Evolutionary conservation across 257 asterid species (phyloP), one percentile per base, ranked within the genome.

Genomic region (Apocynum venetum): DNA sequence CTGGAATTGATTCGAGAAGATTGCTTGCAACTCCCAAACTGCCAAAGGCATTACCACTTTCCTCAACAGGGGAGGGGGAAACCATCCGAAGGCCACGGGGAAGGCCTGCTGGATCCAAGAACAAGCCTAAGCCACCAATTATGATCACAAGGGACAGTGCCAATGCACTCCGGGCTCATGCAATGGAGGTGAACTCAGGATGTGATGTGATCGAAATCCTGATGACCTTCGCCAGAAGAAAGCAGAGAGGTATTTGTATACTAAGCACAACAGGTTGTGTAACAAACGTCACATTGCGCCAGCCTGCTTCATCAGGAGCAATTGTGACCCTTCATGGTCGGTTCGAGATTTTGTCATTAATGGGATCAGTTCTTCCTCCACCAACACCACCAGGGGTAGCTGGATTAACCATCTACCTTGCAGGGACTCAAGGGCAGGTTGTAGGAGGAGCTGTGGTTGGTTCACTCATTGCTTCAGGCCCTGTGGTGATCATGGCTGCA

Each of bases 101-200:
- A 74, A 72, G 98, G 56, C 98, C 98, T 5, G 87, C 97, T 0
- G 98, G 98, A 19, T 94, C 98, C 44, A 94, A 94, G 80, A 94
- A 94, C 92, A 94, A 92, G 82, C 98, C 98, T 6, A 94, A 94
- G 75, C 95, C 98, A 25, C 98, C 98, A 4, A 89, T 94, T 79
- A 89, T 94, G 77, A 94, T 94, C 86, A 89, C 97, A 2, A 64
- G 97, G 76, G 98, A 94, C 86, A 91, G 95, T 51, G 89, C 93
- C 25, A 94, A 92, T 77, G 89, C 97, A 11, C 88, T 94, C 51
- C 82, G 87, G 55, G 97, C 97, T 36, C 97, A 94, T 56, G 98
- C 97, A 0, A 87, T 94, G 91, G 98, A 94, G 84, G 87, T 94
- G 8, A 78, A 81, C 61, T 85, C 97, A 0, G 97, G 97, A 61